phyloP scores from a whole-genome alignment of 2,329 filamentous ascomycete genomes.

The Emmonsia crescens region DNA sequence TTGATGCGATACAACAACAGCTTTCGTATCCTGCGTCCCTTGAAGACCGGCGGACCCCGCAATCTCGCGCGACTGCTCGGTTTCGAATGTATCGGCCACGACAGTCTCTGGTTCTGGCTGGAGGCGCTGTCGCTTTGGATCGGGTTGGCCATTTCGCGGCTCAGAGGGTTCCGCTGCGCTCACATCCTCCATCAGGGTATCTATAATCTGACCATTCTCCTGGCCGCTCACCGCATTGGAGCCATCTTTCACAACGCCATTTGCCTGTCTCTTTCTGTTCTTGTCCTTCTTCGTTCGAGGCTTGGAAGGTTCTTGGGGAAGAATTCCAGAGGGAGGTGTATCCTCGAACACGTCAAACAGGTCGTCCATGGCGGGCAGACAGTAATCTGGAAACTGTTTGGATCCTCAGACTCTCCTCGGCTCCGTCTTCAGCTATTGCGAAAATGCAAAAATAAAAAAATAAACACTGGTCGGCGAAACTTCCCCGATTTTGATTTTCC shows the following conservation, averaged over 20 bases:
- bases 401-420: background rate
- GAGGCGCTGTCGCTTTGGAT: constrained; percentile 37
- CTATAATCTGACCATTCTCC: constrained; percentile 23
- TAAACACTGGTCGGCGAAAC: background rate
- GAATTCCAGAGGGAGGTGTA: constrained; percentile 39
- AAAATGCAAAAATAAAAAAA: background rate
- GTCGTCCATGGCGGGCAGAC: constrained; percentile 52
- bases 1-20: constrained; percentile 85
- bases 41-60: constrained; percentile 63
- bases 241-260: constrained; percentile 57
- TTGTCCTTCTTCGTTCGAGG: constrained; percentile 44
- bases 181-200: constrained; percentile 15
- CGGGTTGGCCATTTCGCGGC: constrained; percentile 28
- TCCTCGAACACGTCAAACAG: constrained; percentile 76
- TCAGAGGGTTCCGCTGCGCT: constrained; percentile 7
- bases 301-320: constrained; percentile 23
- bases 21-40: constrained; percentile 45
- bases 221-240: background rate
- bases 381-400: background rate
- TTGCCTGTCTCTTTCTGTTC: constrained; percentile 78
- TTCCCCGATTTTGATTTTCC: background rate
- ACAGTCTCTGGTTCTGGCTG: constrained; percentile 63
- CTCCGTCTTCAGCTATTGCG: background rate
- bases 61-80: constrained; percentile 84
- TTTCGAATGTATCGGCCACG: constrained; percentile 88